A percentile compares a stretch with the other conserved stretches of the same genome.
phyloP scores from a whole-genome alignment of 805 yeast genomes.

The Kuraishia piskuri region DNA sequence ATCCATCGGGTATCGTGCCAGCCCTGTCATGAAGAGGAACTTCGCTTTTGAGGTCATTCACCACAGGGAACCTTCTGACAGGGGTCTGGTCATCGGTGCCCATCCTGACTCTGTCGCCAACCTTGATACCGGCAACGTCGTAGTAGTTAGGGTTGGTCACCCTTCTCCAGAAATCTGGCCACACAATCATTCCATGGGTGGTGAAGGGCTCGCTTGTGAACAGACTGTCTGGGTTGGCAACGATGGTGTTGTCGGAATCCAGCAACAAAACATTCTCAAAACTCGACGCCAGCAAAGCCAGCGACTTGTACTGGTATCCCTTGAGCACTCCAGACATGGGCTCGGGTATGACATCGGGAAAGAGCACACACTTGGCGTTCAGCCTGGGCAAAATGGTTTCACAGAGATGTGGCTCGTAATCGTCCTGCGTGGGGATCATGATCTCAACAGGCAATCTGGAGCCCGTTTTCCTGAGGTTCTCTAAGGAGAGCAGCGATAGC shows the following conservation, averaged over 20 bases:
- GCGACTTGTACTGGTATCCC: constrained; percentile 39
- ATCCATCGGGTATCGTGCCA: constrained; percentile 44
- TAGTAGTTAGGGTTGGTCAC: constrained; percentile 44
- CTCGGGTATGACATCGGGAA: constrained; percentile 41
- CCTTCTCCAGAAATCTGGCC: constrained; percentile 58
- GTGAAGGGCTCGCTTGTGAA: constrained; percentile 49
- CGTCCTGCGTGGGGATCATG: constrained; percentile 35
- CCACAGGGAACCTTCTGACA: constrained; percentile 5
- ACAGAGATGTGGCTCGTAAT: constrained; percentile 36
- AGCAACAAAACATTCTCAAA: constrained; percentile 43
- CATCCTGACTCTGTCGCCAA: constrained; percentile 23
- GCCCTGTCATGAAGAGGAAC: constrained; percentile 42
- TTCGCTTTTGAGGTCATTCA: constrained; percentile 6
- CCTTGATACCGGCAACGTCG: constrained; percentile 29
- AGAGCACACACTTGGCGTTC: constrained; percentile 53
- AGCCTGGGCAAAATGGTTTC: constrained; percentile 30
- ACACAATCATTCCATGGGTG: constrained; percentile 39
- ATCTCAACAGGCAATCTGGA: constrained; percentile 41
- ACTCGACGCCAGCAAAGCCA: constrained; percentile 41
- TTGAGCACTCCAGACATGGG: constrained; percentile 32
- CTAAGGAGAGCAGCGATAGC: constrained; percentile 47
- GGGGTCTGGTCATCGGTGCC: constrained; percentile 19
- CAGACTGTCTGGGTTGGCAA: constrained; percentile 38
- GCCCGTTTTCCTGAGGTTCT: constrained; percentile 35
- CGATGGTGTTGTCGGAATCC: constrained; percentile 46